A percentile compares a stretch with the other conserved stretches of the same genome.
Conservation (phyloP, 1,284 basidiomycete species). For the Grifola frondosa region DNA sequence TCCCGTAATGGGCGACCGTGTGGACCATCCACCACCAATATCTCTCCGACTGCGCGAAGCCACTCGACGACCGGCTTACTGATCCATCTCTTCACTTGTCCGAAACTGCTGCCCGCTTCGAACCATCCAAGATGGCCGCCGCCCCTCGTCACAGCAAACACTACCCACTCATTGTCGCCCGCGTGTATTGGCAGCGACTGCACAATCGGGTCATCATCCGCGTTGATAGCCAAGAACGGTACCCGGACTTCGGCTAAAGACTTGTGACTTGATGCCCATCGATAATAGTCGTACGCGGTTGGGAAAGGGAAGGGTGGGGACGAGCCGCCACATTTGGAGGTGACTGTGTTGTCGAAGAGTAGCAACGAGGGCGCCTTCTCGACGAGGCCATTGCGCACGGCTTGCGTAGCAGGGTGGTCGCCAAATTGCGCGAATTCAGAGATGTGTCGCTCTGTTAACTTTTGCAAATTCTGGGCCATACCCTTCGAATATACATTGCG, state of each 20-base stretch:
- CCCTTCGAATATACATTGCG: conserved; percentile 79
- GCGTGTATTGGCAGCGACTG: conserved; percentile 60
- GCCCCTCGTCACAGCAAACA: conserved; percentile 70
- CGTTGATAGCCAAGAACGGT: conserved; percentile 82
- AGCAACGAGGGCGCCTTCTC: conserved; percentile 56
- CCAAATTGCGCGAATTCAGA: conserved; percentile 50
- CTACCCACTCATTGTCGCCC: conserved; percentile 62
- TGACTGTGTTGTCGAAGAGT: conserved; percentile 69
- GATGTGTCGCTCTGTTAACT: conserved; percentile 64
- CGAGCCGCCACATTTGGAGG: conserved; percentile 76
- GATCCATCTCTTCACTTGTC: conserved; percentile 64
- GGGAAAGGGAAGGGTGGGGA: conserved; percentile 78
- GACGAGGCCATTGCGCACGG: conserved; percentile 43
- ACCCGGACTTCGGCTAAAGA: conserved; percentile 59
- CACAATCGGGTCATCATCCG: conserved; percentile 90
- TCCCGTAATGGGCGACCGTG: conserved; percentile 39
- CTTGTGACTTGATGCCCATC: conserved; percentile 60
- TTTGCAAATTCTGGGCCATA: conserved; percentile 79
- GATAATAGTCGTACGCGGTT: conserved; percentile 82
- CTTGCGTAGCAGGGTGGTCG: conserved; percentile 49
- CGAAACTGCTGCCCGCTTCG: conserved; percentile 48
- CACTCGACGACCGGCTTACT: conserved; percentile 75
- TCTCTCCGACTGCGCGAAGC: conserved; percentile 60
- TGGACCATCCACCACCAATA: conserved; percentile 40
- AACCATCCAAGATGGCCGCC: conserved; percentile 99